phyloP scores from a whole-genome alignment of 179 eudicot genomes.

The Corrigiola litoralis region DNA sequence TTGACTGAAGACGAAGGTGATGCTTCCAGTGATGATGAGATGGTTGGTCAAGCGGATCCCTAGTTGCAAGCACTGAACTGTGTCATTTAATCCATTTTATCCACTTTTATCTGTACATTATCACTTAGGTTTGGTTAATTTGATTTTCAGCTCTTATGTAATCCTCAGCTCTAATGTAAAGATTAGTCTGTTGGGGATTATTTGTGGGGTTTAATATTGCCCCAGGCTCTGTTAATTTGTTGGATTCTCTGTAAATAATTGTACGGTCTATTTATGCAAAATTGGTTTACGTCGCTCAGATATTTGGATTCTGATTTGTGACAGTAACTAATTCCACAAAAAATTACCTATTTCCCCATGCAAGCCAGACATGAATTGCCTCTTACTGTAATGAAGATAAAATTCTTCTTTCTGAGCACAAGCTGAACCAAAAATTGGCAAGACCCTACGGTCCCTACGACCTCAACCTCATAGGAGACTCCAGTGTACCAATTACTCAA shows the following conservation, averaged over 20 bases:
- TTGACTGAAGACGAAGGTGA: constrained; percentile 72
- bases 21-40: constrained; percentile 73
- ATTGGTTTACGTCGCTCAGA: background rate
- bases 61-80: constrained; percentile 25
- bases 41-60: constrained; percentile 79
- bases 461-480: no score
- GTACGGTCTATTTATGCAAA: constrained; percentile 11
- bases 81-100: background rate
- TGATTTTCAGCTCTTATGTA: no score
- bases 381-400: no score
- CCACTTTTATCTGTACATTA: constrained; percentile 42
- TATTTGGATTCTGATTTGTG: background rate
- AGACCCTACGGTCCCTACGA: no score
- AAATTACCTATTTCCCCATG: no score
- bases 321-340: no score
- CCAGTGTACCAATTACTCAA: no score
- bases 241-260: constrained; percentile 26
- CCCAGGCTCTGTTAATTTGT: constrained; percentile 8
- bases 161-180: constrained; percentile 27
- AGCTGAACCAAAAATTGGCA: no score
- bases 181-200: constrained; percentile 18
- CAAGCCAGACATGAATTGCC: no score
- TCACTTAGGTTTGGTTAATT: constrained; percentile 24
- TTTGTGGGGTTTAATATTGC: background rate
- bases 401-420: no score